phyloP scores from a whole-genome alignment of 73 alveolate species.

The Effrenium voratum region DNA sequence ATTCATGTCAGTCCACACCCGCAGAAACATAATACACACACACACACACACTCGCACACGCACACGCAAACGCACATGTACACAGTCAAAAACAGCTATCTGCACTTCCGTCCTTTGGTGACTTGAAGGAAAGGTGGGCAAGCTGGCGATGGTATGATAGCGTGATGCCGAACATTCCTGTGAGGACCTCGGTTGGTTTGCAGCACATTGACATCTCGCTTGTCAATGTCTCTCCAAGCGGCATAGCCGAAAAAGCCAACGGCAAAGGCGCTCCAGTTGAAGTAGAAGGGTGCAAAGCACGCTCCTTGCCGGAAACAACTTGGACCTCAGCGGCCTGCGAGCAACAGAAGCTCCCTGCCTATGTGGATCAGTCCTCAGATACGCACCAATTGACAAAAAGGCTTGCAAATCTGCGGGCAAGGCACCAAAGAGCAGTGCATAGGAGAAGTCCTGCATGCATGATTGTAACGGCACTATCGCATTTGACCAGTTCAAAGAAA shows the following conservation, averaged over 20 bases:
- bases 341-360: constrained; percentile 6
- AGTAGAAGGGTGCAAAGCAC: constrained; percentile 60
- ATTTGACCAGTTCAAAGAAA: not conserved
- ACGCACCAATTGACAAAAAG: not conserved
- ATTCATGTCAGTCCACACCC: too few species aligned
- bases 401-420: not conserved
- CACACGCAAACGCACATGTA: too few species aligned
- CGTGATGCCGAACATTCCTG: constrained; percentile 88
- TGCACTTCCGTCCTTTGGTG: constrained; percentile 51
- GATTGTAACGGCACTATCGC: not conserved
- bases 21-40: too few species aligned
- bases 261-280: constrained; percentile 71
- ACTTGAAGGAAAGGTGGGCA: constrained; percentile 90
- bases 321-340: too few species aligned
- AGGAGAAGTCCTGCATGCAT: constrained; percentile 56
- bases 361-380: constrained; percentile 29
- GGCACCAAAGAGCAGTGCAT: constrained; percentile 49
- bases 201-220: not conserved
- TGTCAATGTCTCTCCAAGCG: not conserved
- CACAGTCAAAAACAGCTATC: too few species aligned
- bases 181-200: constrained; percentile 41
- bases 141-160: constrained; percentile 91
- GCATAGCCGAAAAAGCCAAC: constrained; percentile 58
- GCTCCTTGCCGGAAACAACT: constrained; percentile 67
- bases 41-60: too few species aligned